Base-by-base conservation (phyloP, 2,329 filamentous ascomycete species). In the Dactylellina cionopaga region DNA sequence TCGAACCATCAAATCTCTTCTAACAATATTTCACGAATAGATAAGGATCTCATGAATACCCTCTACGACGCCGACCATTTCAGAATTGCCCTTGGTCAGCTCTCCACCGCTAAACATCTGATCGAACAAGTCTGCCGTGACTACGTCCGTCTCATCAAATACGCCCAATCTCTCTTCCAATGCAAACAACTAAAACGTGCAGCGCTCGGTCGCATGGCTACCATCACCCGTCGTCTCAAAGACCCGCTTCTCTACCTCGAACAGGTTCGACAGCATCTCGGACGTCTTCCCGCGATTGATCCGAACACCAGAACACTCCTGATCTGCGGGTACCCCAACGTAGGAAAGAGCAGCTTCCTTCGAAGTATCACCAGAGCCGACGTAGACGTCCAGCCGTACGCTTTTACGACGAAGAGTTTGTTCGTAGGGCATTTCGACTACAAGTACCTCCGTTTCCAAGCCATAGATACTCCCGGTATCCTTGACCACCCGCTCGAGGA, bases 61-160 rank as follows among this genome's bases (percentile, higher is more conserved):
- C 89, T 99, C 46, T 99, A 98, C 85, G 94, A 97, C 87, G 92
- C 92, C 81, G 94, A 99, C 84, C 92, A 96, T 81, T 98, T 98
- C 85, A 89, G 91, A 78, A 98, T 99, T 78, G 95, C 96, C 33
- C 90, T 99, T 33, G 96, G 95, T 72, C 95, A 98, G 82, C 84
- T 99, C 46, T 96, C 92, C 43, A 98, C 95, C 3, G 95, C 95
- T 56, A 98, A 97, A 84, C 91, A 96, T 79, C 84, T 98, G 75
- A 96, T 99, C 64, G 95, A 99, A 85, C 96, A 93, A 60, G 95
- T 99, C 75, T 90, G 92, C 72, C 88, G 95, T 79, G 95, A 99
- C 81, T 99, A 99, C 79, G 92, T 99, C 74, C 92, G 95, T 76
- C 87, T 99, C 46, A 87, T 96, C 81, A 96, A 96, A 85, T 98